Evolutionary conservation across 495 filamentous ascomycete genomes (phyloP), one percentile per base, ranked within the genome.

Genomic region (Xylaria grammica): DNA sequence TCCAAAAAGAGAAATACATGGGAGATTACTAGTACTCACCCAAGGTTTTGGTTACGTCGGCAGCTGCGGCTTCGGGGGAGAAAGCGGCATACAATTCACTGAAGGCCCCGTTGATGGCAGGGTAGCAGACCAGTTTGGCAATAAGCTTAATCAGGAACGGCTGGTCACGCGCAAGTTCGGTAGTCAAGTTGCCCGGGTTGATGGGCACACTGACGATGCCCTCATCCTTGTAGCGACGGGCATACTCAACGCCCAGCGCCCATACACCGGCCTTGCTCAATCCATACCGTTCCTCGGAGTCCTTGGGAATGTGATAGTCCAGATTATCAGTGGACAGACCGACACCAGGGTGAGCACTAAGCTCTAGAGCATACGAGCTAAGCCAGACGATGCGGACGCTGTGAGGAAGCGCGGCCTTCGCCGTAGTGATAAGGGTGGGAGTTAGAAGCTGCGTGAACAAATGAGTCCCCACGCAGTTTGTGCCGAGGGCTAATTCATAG

Each of bases 401-500:
- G 51, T 72, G 63, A 2, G 69, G 57, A 1, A 74, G 75, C 7
- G 42, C 46, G 0, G 52, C 26, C 26, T 70, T 72, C 0, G 74
- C 75, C 4, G 77, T 76, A 4, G 65, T 56, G 19, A 65, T 57
- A 5, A 81, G 65, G 1, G 69, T 34, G 3, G 81, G 82, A 0
- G 71, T 74, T 9, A 84, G 70, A 0, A 83, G 73, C 27, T 76
- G 59, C 11, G 80, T 81, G 56, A 84, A 74, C 3, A 84, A 54
- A 65, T 75, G 79, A 1, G 75, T 69, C 0, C 66, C 78, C 17
- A 84, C 26, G 20, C 65, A 67, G 73, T 84, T 85, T 1, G 72
- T 69, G 22, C 78, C 79, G 1, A 84, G 52, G 22, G 77, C 70
- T 17, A 77, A 32, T 32, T 82, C 80, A 64, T 78, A 72, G 49